Evolutionary conservation across 345 rosid species (phyloP).

Genomic region (Isatis tinctoria): DNA sequence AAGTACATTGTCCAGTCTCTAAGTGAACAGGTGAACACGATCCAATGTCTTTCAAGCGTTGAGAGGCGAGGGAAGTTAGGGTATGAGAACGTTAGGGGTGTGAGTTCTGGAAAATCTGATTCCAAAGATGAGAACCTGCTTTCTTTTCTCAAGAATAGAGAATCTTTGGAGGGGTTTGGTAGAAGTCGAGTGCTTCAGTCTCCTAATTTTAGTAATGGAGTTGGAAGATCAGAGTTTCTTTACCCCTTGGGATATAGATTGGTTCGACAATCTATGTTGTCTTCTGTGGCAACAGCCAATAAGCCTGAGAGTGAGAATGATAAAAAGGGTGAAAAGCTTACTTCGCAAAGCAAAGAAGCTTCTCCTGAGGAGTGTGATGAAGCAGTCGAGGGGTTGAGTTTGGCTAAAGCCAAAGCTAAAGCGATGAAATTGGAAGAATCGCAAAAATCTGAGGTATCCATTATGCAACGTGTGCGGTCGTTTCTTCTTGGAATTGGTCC

Average conservation of each 20-base stretch:
- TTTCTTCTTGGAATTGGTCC: conserved; percentile 82
- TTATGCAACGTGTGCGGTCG: conserved; percentile 55
- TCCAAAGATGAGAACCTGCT: conserved; percentile 28
- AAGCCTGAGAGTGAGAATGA: conserved; percentile 42
- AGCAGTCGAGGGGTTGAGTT: conserved; percentile 84
- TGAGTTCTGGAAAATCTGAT: conserved; percentile 26
- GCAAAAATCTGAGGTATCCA: conserved; percentile 46
- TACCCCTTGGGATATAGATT: conserved; percentile 40
- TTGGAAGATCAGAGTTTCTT: conserved; percentile 34
- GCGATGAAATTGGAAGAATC: conserved; percentile 70
- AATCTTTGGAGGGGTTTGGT: conserved; percentile 10
- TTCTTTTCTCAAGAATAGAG: conserved; percentile 29
- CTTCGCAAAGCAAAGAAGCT: conserved; percentile 71
- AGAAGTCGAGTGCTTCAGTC: conserved; percentile 27
- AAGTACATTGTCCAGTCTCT: conserved; percentile 35
- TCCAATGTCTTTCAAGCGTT: conserved; percentile 38
- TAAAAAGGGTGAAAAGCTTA: conserved; percentile 39
- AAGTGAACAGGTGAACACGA: conserved; percentile 34
- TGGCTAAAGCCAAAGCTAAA: conserved; percentile 86
- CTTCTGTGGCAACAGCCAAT: conserved; percentile 59
- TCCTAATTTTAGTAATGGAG: conserved; percentile 34
- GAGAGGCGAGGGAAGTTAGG: conserved; percentile 32
- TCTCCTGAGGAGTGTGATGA: conserved; percentile 95
- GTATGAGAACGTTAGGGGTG: conserved; percentile 16
- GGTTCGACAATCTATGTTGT: conserved; percentile 37